Evolutionary conservation across 2,329 filamentous ascomycete genomes (phyloP).

Genomic region (Gaeumannomyces sp.): DNA sequence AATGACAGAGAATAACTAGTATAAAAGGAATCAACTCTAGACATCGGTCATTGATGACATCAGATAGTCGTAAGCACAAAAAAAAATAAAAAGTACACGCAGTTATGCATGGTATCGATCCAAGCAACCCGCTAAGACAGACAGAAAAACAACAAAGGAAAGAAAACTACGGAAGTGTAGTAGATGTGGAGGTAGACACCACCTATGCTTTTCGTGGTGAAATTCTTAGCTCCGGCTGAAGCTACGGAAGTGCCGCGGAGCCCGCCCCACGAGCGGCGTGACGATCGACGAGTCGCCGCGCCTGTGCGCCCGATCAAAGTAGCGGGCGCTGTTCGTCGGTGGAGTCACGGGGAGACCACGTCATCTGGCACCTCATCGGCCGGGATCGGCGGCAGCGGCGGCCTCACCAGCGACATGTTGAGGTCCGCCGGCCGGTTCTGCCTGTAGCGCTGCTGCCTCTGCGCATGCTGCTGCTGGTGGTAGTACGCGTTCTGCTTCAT

Average conservation of each 20-base stretch:
- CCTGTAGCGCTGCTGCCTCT: background rate
- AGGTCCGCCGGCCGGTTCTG: background rate
- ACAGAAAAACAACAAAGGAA: background rate
- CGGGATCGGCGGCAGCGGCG: background rate
- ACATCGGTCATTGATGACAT: background rate
- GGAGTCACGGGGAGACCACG: slow-evolving; percentile 16
- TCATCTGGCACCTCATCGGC: slow-evolving; percentile 10
- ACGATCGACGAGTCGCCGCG: slow-evolving; percentile 8
- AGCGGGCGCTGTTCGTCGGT: background rate
- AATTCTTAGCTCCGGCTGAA: background rate
- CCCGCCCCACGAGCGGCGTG: slow-evolving; percentile 1
- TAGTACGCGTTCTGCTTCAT: background rate
- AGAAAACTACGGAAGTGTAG: background rate
- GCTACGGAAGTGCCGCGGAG: background rate
- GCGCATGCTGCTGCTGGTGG: too few relatives aligned
- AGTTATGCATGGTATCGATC: background rate
- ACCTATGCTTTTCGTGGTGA: slow-evolving; percentile 1
- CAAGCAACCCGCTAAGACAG: background rate
- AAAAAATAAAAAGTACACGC: background rate
- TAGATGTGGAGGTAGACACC: background rate
- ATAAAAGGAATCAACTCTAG: background rate
- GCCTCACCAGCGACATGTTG: background rate
- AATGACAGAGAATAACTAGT: background rate
- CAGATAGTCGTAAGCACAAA: background rate
- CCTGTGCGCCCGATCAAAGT: background rate